Base-by-base conservation (phyloP, 805 yeast species). In the Metschnikowia kunwiensis region DNA sequence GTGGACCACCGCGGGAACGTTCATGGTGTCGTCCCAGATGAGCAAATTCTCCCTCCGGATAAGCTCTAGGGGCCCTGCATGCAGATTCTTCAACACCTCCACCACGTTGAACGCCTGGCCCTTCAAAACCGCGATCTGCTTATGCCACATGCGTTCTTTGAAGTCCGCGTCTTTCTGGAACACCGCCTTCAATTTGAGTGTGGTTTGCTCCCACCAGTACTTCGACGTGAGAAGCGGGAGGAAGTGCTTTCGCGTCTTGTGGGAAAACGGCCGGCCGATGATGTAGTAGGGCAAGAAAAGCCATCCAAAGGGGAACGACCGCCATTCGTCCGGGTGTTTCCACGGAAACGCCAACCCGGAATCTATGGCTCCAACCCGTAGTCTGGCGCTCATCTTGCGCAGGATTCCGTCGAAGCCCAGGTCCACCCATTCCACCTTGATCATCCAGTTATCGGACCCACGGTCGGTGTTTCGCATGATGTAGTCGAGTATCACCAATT, bases 261-360 rank as follows among this genome's bases (percentile, higher is more conserved):
- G 61, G 3, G 82, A 70, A 49, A 82, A 82, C 3, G 87, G 87
- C 40, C 74, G 81, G 0, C 86, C 86, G 33, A 82, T 77, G 5
- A 82, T 54, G 8, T 75, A 65, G 9, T 74, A 57, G 0, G 89
- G 89, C 22, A 82, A 57, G 48, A 77, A 81, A 17, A 82, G 58
- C 91, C 91, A 82, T 0, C 89, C 89, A 58, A 73, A 82, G 0
- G 89, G 89, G 48, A 79, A 82, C 0, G 86, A 78, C 37, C 89
- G 60, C 86, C 88, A 81, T 51, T 81, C 87, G 56, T 82, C 85
- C 0, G 89, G 89, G 46, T 81, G 86, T 50, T 82, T 82, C 87
- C 87, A 82, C 5, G 91, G 89, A 48, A 79, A 82, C 0, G 88
- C 70, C 20, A 82, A 62, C 0, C 88, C 88, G 11, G 85, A 80